A percentile compares a stretch with the other conserved stretches of the same genome.
Evolutionary conservation across 108 stramenopile species (phyloP).

Genomic region (Cyclotella kingstonii): DNA sequence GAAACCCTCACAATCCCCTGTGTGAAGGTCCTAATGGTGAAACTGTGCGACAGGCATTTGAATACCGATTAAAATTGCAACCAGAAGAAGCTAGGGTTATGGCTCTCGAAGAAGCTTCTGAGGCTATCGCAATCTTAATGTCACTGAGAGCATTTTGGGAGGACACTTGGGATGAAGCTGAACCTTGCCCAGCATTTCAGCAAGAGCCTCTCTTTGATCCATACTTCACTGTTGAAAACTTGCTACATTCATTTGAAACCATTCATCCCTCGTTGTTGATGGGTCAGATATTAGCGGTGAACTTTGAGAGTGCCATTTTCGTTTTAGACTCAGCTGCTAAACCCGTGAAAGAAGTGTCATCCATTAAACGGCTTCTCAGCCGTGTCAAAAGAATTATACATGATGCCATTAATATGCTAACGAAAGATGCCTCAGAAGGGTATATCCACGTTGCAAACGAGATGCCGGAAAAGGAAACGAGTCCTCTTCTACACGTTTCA

Average conservation of each 20-base stretch:
- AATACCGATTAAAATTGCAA: conserved; percentile 22
- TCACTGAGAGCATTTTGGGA: conserved; percentile 79
- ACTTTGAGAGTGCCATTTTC: conserved; percentile 67
- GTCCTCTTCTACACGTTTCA: conserved; percentile 50
- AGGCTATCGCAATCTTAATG: conserved; percentile 64
- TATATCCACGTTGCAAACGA: conserved; percentile 21
- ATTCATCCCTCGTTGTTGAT: conserved; percentile 80
- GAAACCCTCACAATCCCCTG: no score
- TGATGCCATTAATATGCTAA: conserved; percentile 59
- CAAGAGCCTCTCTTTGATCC: conserved; percentile 82
- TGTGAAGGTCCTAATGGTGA: conserved; percentile 56
- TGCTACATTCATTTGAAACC: conserved; percentile 76
- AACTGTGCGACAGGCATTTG: conserved; percentile 13
- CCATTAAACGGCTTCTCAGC: conserved; percentile 43
- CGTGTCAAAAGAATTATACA: conserved; percentile 50
- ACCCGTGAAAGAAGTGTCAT: conserved; percentile 48
- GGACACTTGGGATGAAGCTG: conserved; percentile 72
- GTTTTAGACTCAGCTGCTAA: conserved; percentile 56
- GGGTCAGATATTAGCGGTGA: conserved; percentile 79
- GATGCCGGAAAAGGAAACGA: conserved; percentile 14
- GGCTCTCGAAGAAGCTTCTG: conserved; percentile 61
- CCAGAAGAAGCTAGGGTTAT: conserved; percentile 32
- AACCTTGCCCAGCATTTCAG: conserved; percentile 61
- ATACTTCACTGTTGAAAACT: conserved; percentile 71
- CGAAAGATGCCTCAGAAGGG: conserved; percentile 51